phyloP scores from a whole-genome alignment of 2,329 filamentous ascomycete genomes.

The Ceratocystis destructans region DNA sequence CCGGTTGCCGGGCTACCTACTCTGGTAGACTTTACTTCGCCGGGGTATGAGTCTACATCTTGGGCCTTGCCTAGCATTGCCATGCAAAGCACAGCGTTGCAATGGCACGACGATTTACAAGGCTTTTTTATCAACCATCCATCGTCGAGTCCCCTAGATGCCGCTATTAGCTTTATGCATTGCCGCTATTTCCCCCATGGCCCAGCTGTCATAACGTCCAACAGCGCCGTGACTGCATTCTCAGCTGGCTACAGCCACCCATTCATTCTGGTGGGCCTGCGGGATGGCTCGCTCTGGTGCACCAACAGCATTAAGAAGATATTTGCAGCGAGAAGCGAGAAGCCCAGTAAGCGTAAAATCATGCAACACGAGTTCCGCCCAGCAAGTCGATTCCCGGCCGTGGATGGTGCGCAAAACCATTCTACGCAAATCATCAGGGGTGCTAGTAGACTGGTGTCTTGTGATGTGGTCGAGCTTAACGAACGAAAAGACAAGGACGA shows the following conservation, averaged over 20 bases:
- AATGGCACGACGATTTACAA: conserved; percentile 42
- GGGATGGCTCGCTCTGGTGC: conserved; percentile 41
- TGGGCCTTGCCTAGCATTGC: conserved; percentile 37
- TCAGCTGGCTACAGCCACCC: conserved; percentile 39
- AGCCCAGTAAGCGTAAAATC: conserved; percentile 31
- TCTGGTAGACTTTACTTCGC: conserved; percentile 39
- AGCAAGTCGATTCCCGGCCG: conserved; percentile 23
- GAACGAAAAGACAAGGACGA: conserved; percentile 24
- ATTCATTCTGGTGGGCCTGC: conserved; percentile 38
- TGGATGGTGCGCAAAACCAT: not conserved
- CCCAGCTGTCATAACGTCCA: conserved; percentile 38
- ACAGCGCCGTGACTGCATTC: conserved; percentile 38
- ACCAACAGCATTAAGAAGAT: conserved; percentile 34
- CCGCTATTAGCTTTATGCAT: conserved; percentile 40
- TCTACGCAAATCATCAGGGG: conserved; percentile 26
- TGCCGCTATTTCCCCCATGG: conserved; percentile 39
- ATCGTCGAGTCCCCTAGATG: conserved; percentile 39
- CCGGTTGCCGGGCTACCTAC: conserved; percentile 41
- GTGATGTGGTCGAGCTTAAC: conserved; percentile 38
- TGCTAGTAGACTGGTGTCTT: conserved; percentile 37
- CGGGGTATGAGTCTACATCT: conserved; percentile 40
- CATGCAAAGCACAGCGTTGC: conserved; percentile 40
- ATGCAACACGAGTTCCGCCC: conserved; percentile 42
- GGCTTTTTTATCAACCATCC: conserved; percentile 42
- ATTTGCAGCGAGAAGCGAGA: conserved; percentile 29